These are phyloP conservation scores for Tinospora cordifolia DNA, from an alignment of 164 flowering plant species.

Conservation along the genomic window DNA sequence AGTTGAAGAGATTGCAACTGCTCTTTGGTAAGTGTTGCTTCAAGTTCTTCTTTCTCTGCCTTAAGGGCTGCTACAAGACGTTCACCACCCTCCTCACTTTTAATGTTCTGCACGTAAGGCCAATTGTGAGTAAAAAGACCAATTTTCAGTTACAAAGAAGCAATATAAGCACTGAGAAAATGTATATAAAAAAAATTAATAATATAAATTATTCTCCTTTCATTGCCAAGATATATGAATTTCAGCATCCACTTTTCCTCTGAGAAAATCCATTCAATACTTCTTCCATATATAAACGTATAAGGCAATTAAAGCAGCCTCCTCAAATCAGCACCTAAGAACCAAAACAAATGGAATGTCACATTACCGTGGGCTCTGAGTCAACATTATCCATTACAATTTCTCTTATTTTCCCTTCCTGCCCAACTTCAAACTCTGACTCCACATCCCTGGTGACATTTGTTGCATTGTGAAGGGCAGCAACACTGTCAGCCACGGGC, in stretches of 20 bases:
- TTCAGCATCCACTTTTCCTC: conserved; percentile 1
- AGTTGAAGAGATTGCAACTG: conserved; percentile 59
- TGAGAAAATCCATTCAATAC: background rate
- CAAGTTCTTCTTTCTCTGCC: conserved; percentile 79
- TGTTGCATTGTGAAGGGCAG: conserved; percentile 60
- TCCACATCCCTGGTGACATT: conserved; percentile 70
- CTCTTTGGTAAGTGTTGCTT: conserved; percentile 68
- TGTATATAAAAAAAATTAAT: too few species aligned
- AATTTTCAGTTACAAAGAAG: background rate
- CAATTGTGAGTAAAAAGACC: background rate
- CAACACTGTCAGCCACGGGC: conserved; percentile 68
- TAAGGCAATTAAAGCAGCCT: background rate
- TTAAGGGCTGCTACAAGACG: conserved; percentile 45
- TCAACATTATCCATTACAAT: conserved; percentile 71
- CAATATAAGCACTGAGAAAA: background rate
- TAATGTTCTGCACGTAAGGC: conserved; percentile 40
- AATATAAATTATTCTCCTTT: background rate
- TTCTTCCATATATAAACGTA: background rate
- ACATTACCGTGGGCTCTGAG: conserved; percentile 47
- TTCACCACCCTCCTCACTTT: conserved; percentile 38
- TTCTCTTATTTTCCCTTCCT: conserved; percentile 85
- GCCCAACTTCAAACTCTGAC: conserved; percentile 64
- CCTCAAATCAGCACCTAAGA: background rate
- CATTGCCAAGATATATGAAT: background rate
- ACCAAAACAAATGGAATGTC: background rate